A percentile compares a stretch with the other conserved stretches of the same genome.
Conservation (phyloP, 805 yeast genomes). For the Sugiyamaella americana region DNA sequence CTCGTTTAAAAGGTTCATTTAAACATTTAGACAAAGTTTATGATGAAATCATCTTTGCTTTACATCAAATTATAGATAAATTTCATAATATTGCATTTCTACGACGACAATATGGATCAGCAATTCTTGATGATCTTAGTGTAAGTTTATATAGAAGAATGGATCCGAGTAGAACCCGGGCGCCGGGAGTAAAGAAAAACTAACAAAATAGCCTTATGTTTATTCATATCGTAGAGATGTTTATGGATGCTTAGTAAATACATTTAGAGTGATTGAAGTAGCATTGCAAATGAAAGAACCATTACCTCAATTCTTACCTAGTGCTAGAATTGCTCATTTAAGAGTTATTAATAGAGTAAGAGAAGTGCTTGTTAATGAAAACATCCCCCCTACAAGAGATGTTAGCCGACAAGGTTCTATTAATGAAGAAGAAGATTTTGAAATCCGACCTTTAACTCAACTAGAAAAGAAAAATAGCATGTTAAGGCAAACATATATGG, state of each 20-base stretch:
- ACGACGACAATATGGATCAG: constrained; percentile 41
- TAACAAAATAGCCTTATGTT: constrained; percentile 26
- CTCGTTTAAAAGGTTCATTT: constrained; percentile 43
- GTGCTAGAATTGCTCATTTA: constrained; percentile 43
- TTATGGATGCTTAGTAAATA: constrained; percentile 36
- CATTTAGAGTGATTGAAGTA: constrained; percentile 39
- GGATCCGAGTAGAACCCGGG: too few relatives aligned
- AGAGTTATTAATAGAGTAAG: constrained; percentile 41
- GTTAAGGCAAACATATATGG: constrained; percentile 33
- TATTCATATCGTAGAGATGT: constrained; percentile 42
- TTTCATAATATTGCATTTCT: constrained; percentile 41
- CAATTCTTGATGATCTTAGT: constrained; percentile 41
- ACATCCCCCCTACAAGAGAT: neutral
- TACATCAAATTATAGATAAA: constrained; percentile 43
- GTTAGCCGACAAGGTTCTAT: neutral
- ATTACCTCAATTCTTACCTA: constrained; percentile 46
- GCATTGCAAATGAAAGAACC: constrained; percentile 43
- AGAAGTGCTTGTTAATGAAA: constrained; percentile 28
- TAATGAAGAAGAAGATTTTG: constrained; percentile 3
- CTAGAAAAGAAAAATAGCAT: constrained; percentile 22
- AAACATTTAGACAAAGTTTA: constrained; percentile 36
- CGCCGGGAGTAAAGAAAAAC: too few relatives aligned
- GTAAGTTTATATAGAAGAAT: constrained; percentile 6
- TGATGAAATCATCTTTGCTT: constrained; percentile 40
- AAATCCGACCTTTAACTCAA: neutral